Evolutionary conservation across 768 basidiomycete genomes (phyloP).

Genomic region (Boletus rubroflammeus): DNA sequence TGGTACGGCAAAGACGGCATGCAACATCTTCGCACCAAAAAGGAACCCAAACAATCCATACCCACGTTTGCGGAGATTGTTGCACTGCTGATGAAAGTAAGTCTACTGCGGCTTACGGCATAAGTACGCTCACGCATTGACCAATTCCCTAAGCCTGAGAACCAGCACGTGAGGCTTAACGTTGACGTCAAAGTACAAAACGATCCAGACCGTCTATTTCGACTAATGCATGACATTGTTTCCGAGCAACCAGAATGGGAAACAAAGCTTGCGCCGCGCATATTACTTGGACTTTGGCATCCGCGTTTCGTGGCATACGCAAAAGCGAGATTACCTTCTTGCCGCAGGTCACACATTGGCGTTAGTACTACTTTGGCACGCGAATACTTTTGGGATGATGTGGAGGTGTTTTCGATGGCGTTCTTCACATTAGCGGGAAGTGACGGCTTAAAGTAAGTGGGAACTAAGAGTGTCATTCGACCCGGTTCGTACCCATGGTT

Average conservation of each 20-base stretch:
- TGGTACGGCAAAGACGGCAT: slow-evolving; percentile 74
- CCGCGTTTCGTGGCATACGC: slow-evolving; percentile 83
- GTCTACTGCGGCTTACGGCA: slow-evolving; percentile 18
- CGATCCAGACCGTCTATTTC: slow-evolving; percentile 81
- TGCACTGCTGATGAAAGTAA: slow-evolving; percentile 71
- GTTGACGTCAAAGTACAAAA: slow-evolving; percentile 95
- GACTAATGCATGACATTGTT: slow-evolving; percentile 69
- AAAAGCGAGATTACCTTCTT: slow-evolving; percentile 72
- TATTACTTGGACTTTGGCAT: slow-evolving; percentile 86
- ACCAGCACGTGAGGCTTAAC: slow-evolving; percentile 73
- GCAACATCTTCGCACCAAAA: slow-evolving; percentile 74
- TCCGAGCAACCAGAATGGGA: slow-evolving; percentile 67
- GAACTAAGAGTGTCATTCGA: neutral
- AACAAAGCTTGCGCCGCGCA: slow-evolving; percentile 70
- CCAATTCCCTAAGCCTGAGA: slow-evolving; percentile 53
- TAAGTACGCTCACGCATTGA: slow-evolving; percentile 3
- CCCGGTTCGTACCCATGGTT: slow-evolving; percentile 1
- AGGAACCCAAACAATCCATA: slow-evolving; percentile 80
- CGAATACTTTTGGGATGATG: slow-evolving; percentile 86
- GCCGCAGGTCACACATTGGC: slow-evolving; percentile 84
- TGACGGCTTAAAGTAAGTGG: slow-evolving; percentile 66
- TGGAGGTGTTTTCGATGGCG: slow-evolving; percentile 81
- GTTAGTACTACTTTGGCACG: slow-evolving; percentile 65
- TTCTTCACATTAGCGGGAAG: slow-evolving; percentile 67
- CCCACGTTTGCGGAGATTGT: slow-evolving; percentile 89